Base-by-base conservation (phyloP, 2,329 filamentous ascomycete species). In the Cylindrodendrum hubeiense region DNA sequence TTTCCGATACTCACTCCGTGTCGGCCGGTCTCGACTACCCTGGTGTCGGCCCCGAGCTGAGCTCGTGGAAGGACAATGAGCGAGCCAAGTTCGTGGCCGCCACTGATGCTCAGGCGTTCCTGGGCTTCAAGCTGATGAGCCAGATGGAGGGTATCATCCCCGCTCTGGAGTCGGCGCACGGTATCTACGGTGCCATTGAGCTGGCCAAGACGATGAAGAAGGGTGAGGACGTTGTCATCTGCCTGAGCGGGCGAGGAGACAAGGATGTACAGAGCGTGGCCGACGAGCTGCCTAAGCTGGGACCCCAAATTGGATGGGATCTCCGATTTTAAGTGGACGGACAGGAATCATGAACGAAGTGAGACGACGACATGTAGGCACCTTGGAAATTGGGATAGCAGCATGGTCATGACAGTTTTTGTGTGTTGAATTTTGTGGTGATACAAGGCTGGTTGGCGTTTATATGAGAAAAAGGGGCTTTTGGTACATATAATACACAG, bases 231-330 rank as follows among this genome's bases (percentile, higher is more conserved):
- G 83, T 99, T 28, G 95, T 99, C 65, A 95, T 99, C 68, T 98
- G 95, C 82, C 80, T 99, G 39, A 97, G 93, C 77, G 96, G 96
- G 9, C 87, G 96, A 73, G 96, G 96, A 68, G 96, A 99, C 82
- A 99, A 99, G 89, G 96, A 99, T 77, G 96, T 99, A 64, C 95
- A 99, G 88, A 97, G 93, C 75, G 95, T 99, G 55, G 96, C 96
- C 0, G 96, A 99, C 77, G 94, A 97, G 82, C 82, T 99, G 77
- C 95, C 95, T 19, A 92, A 87, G 72, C 80, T 99, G 67, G 95
- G 96, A 0, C 96, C 96, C 8, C 86, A 92, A 84, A 98, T 99
- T 80, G 94, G 87, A 63, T 91, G 89, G 89, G 89, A 91, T 71
- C 77, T 91, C 73, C 84, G 89, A 34, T 91, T 91, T 73, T 89